Percentiles rank a stretch among this genome's conserved stretches.
Evolutionary conservation across 345 rosid species (phyloP).

Genomic region (Rhizophora mangle): DNA sequence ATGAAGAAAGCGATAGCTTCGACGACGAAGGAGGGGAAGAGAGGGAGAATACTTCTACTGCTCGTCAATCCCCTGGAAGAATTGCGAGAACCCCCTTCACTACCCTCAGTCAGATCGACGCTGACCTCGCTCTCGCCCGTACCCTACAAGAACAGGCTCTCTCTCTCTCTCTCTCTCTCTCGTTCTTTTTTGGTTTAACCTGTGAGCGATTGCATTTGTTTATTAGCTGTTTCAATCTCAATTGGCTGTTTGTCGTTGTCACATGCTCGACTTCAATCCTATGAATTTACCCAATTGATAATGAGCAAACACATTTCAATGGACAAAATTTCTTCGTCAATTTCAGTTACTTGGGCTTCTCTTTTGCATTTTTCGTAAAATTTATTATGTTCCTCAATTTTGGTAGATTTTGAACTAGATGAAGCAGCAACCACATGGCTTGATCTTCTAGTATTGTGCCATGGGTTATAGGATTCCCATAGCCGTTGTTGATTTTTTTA

Average conservation of each 20-base stretch:
- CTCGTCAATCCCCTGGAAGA: constrained; percentile 41
- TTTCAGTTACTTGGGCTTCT: no score
- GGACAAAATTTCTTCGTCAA: no score
- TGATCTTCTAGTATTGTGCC: no score
- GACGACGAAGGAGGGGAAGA: constrained; percentile 13
- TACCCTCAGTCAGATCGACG: constrained; percentile 79
- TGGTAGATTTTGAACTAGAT: no score
- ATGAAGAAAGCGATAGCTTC: no score
- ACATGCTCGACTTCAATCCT: not conserved
- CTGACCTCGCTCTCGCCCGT: constrained; percentile 95
- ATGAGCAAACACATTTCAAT: no score
- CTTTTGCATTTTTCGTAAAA: no score
- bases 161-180: not conserved
- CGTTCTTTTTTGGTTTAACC: not conserved
- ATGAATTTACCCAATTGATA: not conserved
- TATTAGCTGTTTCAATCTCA: not conserved
- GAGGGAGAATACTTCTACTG: not conserved
- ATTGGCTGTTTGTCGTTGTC: no score
- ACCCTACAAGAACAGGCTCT: constrained; percentile 87
- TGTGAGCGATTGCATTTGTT: not conserved
- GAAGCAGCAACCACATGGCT: no score
- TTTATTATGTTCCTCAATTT: no score
- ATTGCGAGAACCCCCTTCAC: constrained; percentile 78
- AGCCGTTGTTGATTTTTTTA: no score
- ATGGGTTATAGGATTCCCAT: no score